These are phyloP conservation scores for Microbotryum intermedium DNA, from an alignment of 1,284 basidiomycete genomes.

Conservation along the genomic window DNA sequence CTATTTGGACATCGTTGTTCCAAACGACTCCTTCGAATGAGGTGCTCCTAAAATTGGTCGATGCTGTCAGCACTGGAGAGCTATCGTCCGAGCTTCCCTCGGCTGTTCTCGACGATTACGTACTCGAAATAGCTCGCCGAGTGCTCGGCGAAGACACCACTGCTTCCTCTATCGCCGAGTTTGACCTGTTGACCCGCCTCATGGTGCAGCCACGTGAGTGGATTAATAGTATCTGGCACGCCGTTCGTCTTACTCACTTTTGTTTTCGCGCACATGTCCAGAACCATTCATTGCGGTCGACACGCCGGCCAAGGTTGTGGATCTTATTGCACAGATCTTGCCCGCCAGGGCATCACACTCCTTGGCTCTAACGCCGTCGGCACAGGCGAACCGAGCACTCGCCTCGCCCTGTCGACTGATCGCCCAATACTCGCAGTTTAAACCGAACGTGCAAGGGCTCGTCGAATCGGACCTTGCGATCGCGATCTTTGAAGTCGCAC, in stretches of 20 bases:
- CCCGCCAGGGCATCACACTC: background rate
- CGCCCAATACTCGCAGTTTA: background rate
- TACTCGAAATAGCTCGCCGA: slow-evolving; percentile 2
- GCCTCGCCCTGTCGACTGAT: slow-evolving; percentile 2
- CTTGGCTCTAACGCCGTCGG: too few species aligned
- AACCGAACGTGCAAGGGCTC: background rate
- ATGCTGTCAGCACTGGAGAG: background rate
- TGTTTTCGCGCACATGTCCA: background rate
- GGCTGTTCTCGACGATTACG: slow-evolving; percentile 16
- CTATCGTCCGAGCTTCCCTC: slow-evolving; percentile 10
- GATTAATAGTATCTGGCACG: too few species aligned
- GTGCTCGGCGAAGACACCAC: slow-evolving; percentile 2
- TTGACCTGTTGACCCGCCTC: slow-evolving; percentile 12
- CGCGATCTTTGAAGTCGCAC: slow-evolving; percentile 8
- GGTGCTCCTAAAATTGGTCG: slow-evolving; percentile 9
- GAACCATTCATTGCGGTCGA: slow-evolving; percentile 4
- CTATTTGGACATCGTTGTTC: slow-evolving; percentile 15
- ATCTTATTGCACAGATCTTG: background rate
- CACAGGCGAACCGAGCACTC: background rate
- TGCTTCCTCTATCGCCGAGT: background rate
- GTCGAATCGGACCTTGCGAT: background rate
- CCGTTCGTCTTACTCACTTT: too few species aligned
- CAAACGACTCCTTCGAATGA: slow-evolving; percentile 1
- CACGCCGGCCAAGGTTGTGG: background rate
- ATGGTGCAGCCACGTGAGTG: slow-evolving; percentile 8